phyloP scores from a whole-genome alignment of 1,284 basidiomycete species.

The Tremellales sp. region DNA sequence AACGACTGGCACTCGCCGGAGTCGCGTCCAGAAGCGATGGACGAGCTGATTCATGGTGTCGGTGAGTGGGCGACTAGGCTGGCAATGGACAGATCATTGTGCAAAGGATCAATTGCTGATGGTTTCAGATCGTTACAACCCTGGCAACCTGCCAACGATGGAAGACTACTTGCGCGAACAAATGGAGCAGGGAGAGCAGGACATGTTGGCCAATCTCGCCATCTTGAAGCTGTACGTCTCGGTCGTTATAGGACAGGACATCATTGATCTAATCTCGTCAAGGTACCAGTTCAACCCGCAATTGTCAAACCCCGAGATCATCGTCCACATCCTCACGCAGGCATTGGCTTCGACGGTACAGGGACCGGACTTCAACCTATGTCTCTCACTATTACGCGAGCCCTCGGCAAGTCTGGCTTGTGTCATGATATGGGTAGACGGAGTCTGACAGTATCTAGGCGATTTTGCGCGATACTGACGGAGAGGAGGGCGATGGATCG shows the following conservation, averaged over 20 bases:
- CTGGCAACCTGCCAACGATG: constrained; percentile 82
- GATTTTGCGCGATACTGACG: constrained; percentile 53
- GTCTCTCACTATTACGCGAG: constrained; percentile 65
- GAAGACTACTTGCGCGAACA: constrained; percentile 94
- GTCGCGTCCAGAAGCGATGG: constrained; percentile 75
- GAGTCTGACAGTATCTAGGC: constrained; percentile 17
- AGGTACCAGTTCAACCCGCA: constrained; percentile 97
- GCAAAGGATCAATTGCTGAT: too few species aligned
- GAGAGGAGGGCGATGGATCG: constrained; percentile 61
- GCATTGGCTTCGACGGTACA: constrained; percentile 75
- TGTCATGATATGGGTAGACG: not conserved
- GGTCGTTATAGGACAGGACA: not conserved
- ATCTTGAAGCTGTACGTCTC: constrained; percentile 65
- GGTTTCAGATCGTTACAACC: constrained; percentile 88
- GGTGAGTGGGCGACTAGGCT: constrained; percentile 55
- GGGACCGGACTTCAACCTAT: constrained; percentile 79
- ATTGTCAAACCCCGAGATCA: constrained; percentile 86
- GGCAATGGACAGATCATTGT: not conserved
- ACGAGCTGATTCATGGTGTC: constrained; percentile 85
- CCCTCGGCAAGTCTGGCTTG: constrained; percentile 26
- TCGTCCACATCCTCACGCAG: constrained; percentile 92
- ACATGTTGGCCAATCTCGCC: constrained; percentile 84
- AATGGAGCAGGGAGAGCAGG: constrained; percentile 82
- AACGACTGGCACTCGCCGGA: constrained; percentile 55
- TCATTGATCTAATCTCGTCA: not conserved